phyloP scores from a whole-genome alignment of 2,329 filamentous ascomycete genomes.

The Monilinia vaccinii-corymbosi region DNA sequence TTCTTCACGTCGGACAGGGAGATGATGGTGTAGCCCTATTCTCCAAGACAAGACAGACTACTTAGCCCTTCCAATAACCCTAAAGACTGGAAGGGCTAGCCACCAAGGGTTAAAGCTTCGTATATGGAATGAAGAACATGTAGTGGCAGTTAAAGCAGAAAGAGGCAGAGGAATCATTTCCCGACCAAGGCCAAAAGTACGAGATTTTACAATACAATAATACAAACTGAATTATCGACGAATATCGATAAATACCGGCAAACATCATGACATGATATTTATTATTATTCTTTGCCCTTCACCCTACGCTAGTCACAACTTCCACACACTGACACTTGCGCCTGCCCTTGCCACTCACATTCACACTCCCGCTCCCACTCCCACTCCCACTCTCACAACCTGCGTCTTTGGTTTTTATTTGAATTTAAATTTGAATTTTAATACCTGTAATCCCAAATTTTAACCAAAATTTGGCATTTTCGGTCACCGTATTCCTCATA shows the following conservation, averaged over 20 bases:
- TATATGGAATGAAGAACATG: neutral
- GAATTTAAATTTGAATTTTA: neutral
- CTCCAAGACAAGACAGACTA: no score
- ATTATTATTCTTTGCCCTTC: no score
- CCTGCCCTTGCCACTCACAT: neutral
- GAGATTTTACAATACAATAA: no score
- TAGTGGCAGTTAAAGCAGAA: neutral
- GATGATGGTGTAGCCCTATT: neutral
- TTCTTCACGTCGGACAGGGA: neutral
- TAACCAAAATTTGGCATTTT: no score
- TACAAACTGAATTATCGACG: no score
- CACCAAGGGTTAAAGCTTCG: neutral
- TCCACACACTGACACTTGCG: no score
- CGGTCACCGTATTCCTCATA: conserved; percentile 23
- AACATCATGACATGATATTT: no score
- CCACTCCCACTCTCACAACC: neutral
- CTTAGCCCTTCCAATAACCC: no score
- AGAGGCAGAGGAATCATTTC: no score
- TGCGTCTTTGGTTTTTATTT: conserved; percentile 2
- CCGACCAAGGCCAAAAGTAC: no score
- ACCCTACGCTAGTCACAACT: no score
- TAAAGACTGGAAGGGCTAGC: neutral
- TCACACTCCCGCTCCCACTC: neutral
- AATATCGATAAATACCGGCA: no score
- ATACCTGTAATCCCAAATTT: neutral